Conservation (phyloP, 176 grass and related monocot species). For the Stipa capillata region DNA sequence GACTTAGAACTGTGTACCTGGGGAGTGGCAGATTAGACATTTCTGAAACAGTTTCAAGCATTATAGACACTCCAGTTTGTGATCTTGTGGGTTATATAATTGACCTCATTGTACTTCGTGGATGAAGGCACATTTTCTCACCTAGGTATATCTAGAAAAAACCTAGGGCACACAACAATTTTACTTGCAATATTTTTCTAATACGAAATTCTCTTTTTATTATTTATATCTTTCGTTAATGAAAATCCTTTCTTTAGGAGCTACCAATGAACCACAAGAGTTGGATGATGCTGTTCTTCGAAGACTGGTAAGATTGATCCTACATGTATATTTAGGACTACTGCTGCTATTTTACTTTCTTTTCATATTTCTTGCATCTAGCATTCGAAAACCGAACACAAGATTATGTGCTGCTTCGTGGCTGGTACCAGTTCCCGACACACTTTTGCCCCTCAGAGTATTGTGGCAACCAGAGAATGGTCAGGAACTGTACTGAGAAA, state of each 20-base stretch:
- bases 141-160: background rate
- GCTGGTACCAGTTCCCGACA: background rate
- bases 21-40: background rate
- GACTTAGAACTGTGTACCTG: background rate
- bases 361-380: background rate
- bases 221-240: slow-evolving; percentile 22
- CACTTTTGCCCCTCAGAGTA: background rate
- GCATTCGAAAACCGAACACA: background rate
- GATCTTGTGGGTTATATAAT: background rate
- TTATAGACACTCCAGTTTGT: background rate
- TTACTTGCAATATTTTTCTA: background rate
- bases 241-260: slow-evolving; percentile 43
- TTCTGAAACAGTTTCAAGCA: background rate
- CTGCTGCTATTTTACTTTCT: background rate
- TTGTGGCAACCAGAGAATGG: background rate
- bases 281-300: slow-evolving; percentile 97
- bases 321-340: background rate
- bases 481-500: background rate
- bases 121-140: background rate
- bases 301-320: slow-evolving; percentile 61
- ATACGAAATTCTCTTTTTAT: background rate
- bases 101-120: background rate
- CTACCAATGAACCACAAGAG: slow-evolving; percentile 99
- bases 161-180: background rate
- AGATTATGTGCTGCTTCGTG: background rate